Evolutionary conservation across 805 yeast species (phyloP), one percentile per base, ranked within the genome.

Genomic region (Metschnikowia dekortorum): DNA sequence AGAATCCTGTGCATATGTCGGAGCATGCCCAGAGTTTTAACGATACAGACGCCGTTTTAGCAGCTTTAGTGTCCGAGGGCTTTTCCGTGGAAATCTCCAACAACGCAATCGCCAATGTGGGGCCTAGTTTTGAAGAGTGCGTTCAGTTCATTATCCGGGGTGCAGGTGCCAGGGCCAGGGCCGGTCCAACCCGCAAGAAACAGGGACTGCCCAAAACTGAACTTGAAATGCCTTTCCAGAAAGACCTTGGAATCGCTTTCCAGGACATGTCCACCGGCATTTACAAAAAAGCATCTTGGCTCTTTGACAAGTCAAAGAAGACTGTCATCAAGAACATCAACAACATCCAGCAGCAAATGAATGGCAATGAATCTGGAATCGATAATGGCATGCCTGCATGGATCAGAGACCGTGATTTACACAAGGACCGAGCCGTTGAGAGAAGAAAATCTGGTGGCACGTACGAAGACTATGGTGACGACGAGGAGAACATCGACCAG

Each of bases 41-140:
- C 28, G 46, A 61, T 51, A 63, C 65, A 41, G 87, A 83, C 55
- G 69, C 68, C 39, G 73, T 81, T 1, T 61, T 87, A 14, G 92
- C 92, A 0, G 87, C 82, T 56, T 70, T 88, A 39, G 66, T 87
- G 2, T 94, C 88, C 52, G 89, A 89, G 82, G 96, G 96, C 2
- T 89, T 89, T 59, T 66, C 84, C 1, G 69, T 78, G 0, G 83
- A 80, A 1, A 79, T 74, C 47, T 82, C 94, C 4, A 76, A 73
- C 28, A 66, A 68, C 2, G 95, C 95, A 0, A 71, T 89, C 35
- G 74, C 67, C 7, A 67, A 71, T 42, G 80, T 84, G 0, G 88
- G 90, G 0, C 62, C 75, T 6, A 80, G 85, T 56, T 70, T 87
- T 8, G 80, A 84, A 50, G 75, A 71, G 26, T 90, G 95, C 31